Conservation (phyloP, 2,329 filamentous ascomycete species). For the Pseudogymnoascus sp. region DNA sequence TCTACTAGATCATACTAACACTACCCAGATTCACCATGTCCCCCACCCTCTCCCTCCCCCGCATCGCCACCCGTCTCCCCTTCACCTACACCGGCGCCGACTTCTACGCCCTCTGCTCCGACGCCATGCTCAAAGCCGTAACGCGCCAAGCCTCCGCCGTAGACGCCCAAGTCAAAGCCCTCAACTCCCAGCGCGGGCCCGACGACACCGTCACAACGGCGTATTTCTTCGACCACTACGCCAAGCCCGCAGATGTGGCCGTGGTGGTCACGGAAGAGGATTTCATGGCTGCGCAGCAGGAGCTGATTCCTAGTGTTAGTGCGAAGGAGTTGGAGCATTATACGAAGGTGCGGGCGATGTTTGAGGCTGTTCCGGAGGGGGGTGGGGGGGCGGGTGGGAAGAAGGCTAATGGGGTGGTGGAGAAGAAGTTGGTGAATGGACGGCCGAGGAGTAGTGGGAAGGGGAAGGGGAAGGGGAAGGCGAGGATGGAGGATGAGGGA, state of each 20-base stretch:
- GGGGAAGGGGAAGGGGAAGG: constrained; percentile 42
- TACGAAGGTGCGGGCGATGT: constrained; percentile 70
- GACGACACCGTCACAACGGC: constrained; percentile 59
- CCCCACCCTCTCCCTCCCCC: constrained; percentile 65
- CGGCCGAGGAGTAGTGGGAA: constrained; percentile 40
- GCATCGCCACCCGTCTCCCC: constrained; percentile 69
- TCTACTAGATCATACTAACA: constrained; percentile 11
- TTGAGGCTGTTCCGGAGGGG: constrained; percentile 55
- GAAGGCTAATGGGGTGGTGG: constrained; percentile 12
- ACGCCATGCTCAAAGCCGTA: constrained; percentile 98
- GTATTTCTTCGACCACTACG: constrained; percentile 92
- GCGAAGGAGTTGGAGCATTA: constrained; percentile 89
- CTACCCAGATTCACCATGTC: constrained; percentile 72
- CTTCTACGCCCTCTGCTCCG: constrained; percentile 92
- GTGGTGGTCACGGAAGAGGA: constrained; percentile 87
- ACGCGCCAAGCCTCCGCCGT: constrained; percentile 80
- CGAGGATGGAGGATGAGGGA: constrained; percentile 46
- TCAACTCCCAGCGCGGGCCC: constrained; percentile 46
- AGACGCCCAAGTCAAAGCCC: constrained; percentile 68
- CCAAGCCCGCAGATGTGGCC: constrained; percentile 70
- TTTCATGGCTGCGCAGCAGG: constrained; percentile 70
- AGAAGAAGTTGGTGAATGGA: constrained; percentile 14
- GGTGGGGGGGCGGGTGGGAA: constrained; percentile 27
- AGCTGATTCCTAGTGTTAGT: constrained; percentile 90
- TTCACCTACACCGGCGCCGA: constrained; percentile 98